A percentile compares a stretch with the other conserved stretches of the same genome.
Conservation (phyloP, 2,329 filamentous ascomycete species). For the Hypoxylon sp. region DNA sequence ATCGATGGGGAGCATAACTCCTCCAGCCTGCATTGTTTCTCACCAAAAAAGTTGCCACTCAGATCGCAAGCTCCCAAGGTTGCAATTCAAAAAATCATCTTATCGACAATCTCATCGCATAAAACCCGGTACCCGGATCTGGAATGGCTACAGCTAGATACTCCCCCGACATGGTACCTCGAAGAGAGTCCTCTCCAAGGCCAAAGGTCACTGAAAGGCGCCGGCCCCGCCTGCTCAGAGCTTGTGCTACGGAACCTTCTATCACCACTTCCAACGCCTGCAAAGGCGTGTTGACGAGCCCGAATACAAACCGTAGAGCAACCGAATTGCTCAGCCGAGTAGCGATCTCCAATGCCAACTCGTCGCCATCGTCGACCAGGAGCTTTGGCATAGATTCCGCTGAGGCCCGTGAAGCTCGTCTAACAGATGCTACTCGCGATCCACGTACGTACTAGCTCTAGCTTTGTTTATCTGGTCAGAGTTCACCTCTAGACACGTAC, state of each 20-base stretch:
- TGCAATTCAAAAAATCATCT: slow-evolving; percentile 15
- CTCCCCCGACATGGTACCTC: slow-evolving; percentile 56
- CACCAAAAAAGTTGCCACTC: slow-evolving; percentile 30
- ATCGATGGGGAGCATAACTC: slow-evolving; percentile 33
- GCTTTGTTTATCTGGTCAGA: slow-evolving; percentile 3
- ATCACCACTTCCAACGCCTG: slow-evolving; percentile 70
- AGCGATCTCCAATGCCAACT: slow-evolving; percentile 64
- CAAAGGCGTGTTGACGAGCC: slow-evolving; percentile 65
- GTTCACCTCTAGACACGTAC: slow-evolving; percentile 10
- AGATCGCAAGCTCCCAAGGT: slow-evolving; percentile 27
- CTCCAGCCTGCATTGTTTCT: slow-evolving; percentile 38
- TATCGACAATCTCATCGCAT: slow-evolving; percentile 21
- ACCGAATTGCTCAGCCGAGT: slow-evolving; percentile 70
- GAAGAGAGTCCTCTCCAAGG: slow-evolving; percentile 61
- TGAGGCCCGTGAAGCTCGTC: slow-evolving; percentile 41
- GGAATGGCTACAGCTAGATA: slow-evolving; percentile 57
- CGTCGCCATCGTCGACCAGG: slow-evolving; percentile 56
- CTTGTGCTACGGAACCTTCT: slow-evolving; percentile 70
- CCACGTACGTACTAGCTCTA: slow-evolving; percentile 46
- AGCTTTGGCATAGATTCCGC: slow-evolving; percentile 56
- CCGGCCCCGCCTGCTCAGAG: slow-evolving; percentile 69
- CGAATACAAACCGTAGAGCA: slow-evolving; percentile 66
- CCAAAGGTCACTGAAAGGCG: slow-evolving; percentile 56
- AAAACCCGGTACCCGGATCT: slow-evolving; percentile 14
- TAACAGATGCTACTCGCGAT: slow-evolving; percentile 46